phyloP scores from a whole-genome alignment of 768 basidiomycete genomes.

The Pleurotus eryngii region DNA sequence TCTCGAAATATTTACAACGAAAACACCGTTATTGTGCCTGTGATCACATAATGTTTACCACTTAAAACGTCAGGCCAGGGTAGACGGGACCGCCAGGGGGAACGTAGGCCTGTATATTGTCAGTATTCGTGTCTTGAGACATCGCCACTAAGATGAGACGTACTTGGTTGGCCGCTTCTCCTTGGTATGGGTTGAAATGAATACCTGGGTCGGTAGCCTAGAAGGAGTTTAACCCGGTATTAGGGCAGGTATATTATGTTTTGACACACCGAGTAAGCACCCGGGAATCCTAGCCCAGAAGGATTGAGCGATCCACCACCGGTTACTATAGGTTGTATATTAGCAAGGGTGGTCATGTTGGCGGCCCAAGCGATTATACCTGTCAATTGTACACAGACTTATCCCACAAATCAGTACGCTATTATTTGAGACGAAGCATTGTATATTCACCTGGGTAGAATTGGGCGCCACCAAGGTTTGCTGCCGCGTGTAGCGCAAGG shows the following conservation, averaged over 20 bases:
- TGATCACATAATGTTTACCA: too few relatives aligned
- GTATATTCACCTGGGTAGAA: conserved; percentile 29
- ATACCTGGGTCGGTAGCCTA: conserved; percentile 34
- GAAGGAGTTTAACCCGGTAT: neutral
- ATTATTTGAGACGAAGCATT: neutral
- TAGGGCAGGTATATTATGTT: neutral
- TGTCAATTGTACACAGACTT: conserved; percentile 35
- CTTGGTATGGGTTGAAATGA: conserved; percentile 31
- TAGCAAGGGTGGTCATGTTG: neutral
- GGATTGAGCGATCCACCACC: conserved; percentile 32
- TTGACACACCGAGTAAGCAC: conserved; percentile 24
- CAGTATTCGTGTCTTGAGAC: neutral
- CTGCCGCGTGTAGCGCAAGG: conserved; percentile 33
- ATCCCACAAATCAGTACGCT: neutral
- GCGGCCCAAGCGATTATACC: conserved; percentile 10
- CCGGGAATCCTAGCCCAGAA: conserved; percentile 35
- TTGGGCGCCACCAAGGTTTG: conserved; percentile 30
- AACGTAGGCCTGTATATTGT: conserved; percentile 18
- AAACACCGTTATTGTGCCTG: too few relatives aligned
- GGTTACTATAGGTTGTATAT: conserved; percentile 19
- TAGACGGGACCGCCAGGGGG: conserved; percentile 32
- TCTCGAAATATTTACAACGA: too few relatives aligned
- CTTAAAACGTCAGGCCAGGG: conserved; percentile 18
- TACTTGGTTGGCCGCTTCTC: conserved; percentile 32
- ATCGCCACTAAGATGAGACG: neutral